Evolutionary conservation across 345 rosid species (phyloP), one percentile per base, ranked within the genome.

Genomic region (Populus alba): DNA sequence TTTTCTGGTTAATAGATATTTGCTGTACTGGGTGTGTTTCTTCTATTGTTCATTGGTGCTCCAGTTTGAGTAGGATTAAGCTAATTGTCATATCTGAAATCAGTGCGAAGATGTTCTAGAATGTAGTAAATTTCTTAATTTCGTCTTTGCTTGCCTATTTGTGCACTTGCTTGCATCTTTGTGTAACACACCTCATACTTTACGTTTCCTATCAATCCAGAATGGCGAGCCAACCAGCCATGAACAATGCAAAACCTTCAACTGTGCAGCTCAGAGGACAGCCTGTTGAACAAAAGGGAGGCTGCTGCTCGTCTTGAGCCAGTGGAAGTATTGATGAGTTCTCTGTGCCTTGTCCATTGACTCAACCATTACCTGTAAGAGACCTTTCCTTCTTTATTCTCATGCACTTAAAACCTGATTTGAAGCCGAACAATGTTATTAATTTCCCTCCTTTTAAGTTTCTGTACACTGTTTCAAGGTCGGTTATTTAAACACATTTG

Each of bases 161-260:
- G 1, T 37, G 35, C 38, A 63, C 59, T 4, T 27, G 23, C 31
- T 63, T 27, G 18, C 23, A 51, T 39, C 33, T n/a, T 35, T 67
- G 20, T 68, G 65, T 38, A 8, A 23, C 47, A 35, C 33, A 0
- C 51, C 22, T 33, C 15, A 45, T 27, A 29, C 75, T 22, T 22
- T 51, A 41, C 16, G 18, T 20, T 49, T 10, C 27, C 5, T 39
- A 39, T 74, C 11, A 11, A 33, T 35, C 45, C 86, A 90, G 93
- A 79, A 90, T 90, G 93, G 93, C 89, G 31, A 88, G 93, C 79
- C 93, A 90, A 70, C 91, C 93, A 47, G 80, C 89, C 57, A 79
- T 72, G 86, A 82, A 80, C 87, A 86, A 79, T 29, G 89, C 88
- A 63, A 88, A 82, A 68, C 90, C 89, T 39, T 88, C 90, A 47